These are phyloP conservation scores for Oryza australiensis DNA, from an alignment of 176 grass and related monocot species.

Conservation along the genomic window DNA sequence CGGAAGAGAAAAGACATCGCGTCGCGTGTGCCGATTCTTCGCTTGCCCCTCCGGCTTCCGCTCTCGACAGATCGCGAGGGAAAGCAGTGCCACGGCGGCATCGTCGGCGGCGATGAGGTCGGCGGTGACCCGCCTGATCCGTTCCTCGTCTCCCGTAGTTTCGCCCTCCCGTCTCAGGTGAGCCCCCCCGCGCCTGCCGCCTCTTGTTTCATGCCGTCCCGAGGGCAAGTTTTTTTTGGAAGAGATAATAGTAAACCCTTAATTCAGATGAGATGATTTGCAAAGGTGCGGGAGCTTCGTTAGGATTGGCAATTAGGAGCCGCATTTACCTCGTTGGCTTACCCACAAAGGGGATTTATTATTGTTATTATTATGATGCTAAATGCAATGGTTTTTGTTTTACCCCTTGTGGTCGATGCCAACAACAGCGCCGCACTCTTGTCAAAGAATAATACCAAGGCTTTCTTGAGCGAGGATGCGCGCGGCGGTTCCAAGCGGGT, in stretches of 20 bases:
- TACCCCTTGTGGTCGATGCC: background rate
- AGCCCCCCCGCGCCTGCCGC: background rate
- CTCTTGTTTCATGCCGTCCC: too few relatives aligned
- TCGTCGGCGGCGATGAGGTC: conserved; percentile 50
- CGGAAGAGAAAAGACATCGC: too few relatives aligned
- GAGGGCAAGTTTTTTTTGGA: background rate
- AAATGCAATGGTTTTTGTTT: background rate
- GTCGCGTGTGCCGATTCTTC: too few relatives aligned
- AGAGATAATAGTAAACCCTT: background rate
- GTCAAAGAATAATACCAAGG: conserved; percentile 47
- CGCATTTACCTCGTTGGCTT: background rate
- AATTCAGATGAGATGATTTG: background rate
- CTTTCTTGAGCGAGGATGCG: conserved; percentile 49
- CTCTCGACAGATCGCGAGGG: too few relatives aligned
- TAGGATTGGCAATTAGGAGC: background rate
- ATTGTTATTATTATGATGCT: background rate
- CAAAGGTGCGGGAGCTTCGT: background rate
- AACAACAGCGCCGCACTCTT: conserved; percentile 37
- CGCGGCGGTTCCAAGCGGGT: conserved; percentile 32
- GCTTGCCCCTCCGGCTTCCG: too few relatives aligned
- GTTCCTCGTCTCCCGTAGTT: conserved; percentile 28
- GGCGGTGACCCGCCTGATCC: conserved; percentile 54
- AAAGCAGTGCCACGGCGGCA: too few relatives aligned
- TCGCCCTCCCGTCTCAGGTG: conserved; percentile 47
- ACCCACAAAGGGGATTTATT: background rate